Conservation (phyloP, 2,329 filamentous ascomycete species). For the Elsinoe australis region DNA sequence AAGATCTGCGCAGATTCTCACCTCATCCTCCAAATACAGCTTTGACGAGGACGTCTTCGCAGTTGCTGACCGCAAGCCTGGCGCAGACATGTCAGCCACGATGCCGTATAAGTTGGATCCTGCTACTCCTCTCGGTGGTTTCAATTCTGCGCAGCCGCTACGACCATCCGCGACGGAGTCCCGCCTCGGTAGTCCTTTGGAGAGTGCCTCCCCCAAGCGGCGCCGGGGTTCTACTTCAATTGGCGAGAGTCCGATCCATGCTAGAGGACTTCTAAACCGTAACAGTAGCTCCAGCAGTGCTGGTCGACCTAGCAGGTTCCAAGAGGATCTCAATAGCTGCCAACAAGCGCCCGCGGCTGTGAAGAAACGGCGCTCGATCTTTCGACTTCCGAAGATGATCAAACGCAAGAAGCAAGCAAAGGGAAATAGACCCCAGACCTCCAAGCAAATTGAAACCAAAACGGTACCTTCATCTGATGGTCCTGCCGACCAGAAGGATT, state of each 20-base stretch:
- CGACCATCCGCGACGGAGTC: neutral
- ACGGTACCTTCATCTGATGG: slow-evolving; percentile 21
- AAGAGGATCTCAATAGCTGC: slow-evolving; percentile 18
- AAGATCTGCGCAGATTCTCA: neutral
- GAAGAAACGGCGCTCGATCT: slow-evolving; percentile 27
- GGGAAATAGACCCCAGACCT: slow-evolving; percentile 23
- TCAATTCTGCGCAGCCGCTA: no score
- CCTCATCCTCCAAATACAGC: slow-evolving; percentile 1
- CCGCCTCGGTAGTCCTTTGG: neutral
- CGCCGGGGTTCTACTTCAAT: neutral
- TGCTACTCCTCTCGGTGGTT: no score
- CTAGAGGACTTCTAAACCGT: neutral
- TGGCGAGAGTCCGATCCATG: neutral
- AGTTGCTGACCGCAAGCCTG: no score
- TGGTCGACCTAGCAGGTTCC: slow-evolving; percentile 19
- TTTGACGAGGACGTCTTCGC: neutral
- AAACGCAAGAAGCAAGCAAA: slow-evolving; percentile 22
- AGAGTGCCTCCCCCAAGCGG: neutral
- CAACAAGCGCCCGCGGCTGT: slow-evolving; percentile 23
- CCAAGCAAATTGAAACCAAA: slow-evolving; percentile 23
- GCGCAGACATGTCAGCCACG: neutral
- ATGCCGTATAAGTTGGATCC: no score
- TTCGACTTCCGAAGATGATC: slow-evolving; percentile 24
- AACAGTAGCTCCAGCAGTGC: slow-evolving; percentile 22
- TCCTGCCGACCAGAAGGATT: slow-evolving; percentile 21